Percentiles rank a stretch among this genome's conserved stretches.
Conservation (phyloP, 140 eudicot species). For the Anethum foeniculum region DNA sequence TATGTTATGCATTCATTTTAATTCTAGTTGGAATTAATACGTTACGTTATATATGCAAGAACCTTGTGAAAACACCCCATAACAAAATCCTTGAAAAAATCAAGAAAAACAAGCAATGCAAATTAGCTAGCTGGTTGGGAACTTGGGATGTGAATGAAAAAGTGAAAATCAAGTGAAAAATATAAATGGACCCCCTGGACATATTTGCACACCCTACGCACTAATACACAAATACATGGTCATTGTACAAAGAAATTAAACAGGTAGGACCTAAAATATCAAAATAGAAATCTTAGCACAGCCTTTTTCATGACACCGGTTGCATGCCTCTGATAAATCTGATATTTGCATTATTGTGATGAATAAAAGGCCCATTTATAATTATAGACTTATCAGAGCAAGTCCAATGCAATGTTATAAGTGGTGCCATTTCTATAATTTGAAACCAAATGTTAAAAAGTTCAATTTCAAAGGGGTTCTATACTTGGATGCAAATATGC, state of each 20-base stretch:
- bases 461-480: too few relatives aligned
- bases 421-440: too few relatives aligned
- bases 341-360: background rate
- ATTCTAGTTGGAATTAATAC: too few relatives aligned
- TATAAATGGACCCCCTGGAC: background rate
- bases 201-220: background rate
- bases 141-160: background rate
- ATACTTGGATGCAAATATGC: too few relatives aligned
- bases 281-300: slow-evolving; percentile 6
- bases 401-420: too few relatives aligned
- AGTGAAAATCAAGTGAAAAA: slow-evolving; percentile 9
- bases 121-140: background rate
- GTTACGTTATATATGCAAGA: too few relatives aligned
- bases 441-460: too few relatives aligned
- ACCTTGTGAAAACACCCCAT: too few relatives aligned
- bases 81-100: background rate
- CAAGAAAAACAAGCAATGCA: background rate
- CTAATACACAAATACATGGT: background rate
- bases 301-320: background rate
- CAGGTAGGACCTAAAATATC: background rate
- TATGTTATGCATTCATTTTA: too few relatives aligned
- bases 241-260: background rate
- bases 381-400: background rate
- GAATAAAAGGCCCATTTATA: too few relatives aligned
- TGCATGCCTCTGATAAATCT: background rate